A percentile compares a stretch with the other conserved stretches of the same genome.
These are phyloP conservation scores for Wallacemonas sp. DNA, from an alignment of 208 protist genomes.

Conservation along the genomic window DNA sequence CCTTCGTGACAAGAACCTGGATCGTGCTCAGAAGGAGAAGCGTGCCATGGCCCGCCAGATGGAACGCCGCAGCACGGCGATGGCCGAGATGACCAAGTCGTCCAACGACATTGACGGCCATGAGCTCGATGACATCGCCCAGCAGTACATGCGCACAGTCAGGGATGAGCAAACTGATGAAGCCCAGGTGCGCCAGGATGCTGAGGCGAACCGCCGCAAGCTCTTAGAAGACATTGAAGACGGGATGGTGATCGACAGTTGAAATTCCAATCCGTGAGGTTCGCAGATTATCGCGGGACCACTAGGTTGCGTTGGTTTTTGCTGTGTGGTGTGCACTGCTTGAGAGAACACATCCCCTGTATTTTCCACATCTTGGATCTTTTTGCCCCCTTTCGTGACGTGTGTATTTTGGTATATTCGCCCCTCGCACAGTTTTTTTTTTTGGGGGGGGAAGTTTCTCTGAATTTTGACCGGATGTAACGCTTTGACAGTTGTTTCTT, in stretches of 20 bases:
- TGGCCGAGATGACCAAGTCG: constrained; percentile 36
- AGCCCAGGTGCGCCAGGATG: constrained; percentile 32
- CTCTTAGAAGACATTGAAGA: constrained; percentile 82
- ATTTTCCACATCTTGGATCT: no score
- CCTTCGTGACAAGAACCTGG: constrained; percentile 93
- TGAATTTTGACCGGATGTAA: no score
- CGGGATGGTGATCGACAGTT: constrained; percentile 63
- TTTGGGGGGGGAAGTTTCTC: no score
- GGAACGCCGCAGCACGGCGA: constrained; percentile 68
- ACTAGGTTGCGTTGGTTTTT: no score
- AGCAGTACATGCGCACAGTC: constrained; percentile 58
- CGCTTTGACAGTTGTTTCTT: background rate
- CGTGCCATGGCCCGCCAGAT: constrained; percentile 60
- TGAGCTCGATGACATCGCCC: constrained; percentile 47
- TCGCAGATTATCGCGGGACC: no score
- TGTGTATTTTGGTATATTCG: background rate
- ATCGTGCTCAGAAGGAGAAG: constrained; percentile 87
- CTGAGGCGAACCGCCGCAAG: constrained; percentile 50
- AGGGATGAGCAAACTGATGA: constrained; percentile 45
- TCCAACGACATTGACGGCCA: constrained; percentile 29
- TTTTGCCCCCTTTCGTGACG: background rate
- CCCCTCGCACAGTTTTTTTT: background rate
- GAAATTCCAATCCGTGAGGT: no score
- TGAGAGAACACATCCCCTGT: no score
- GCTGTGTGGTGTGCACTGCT: background rate